These are phyloP conservation scores for Gilbertella persicaria DNA, from an alignment of 371 early-diverging fungal genomes.

Conservation along the genomic window DNA sequence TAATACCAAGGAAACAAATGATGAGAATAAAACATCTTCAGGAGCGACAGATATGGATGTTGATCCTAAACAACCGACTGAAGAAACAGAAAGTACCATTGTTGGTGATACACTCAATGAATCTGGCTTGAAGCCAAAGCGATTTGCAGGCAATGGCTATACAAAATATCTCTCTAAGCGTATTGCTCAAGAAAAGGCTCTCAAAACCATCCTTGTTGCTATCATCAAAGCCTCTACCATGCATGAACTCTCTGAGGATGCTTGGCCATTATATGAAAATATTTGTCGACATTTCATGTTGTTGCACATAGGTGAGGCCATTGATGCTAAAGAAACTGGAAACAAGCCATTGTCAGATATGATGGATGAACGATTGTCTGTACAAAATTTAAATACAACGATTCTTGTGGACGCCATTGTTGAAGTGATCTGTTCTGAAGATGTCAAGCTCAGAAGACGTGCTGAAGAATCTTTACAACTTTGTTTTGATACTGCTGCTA, in stretches of 20 bases:
- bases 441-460: conserved; percentile 57
- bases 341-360: conserved; percentile 48
- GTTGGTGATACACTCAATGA: conserved; percentile 36
- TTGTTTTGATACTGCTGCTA: conserved; percentile 64
- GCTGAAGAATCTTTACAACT: conserved; percentile 66
- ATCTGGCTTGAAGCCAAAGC: conserved; percentile 39
- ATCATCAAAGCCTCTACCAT: conserved; percentile 70
- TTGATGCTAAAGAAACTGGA: conserved; percentile 57
- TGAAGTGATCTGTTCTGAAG: conserved; percentile 74
- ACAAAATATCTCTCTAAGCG: conserved; percentile 52
- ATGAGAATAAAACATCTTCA: background rate
- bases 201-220: conserved; percentile 64
- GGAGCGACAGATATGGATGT: conserved; percentile 6
- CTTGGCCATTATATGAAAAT: conserved; percentile 67
- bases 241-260: conserved; percentile 64
- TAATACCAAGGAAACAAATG: background rate
- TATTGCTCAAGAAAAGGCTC: conserved; percentile 67
- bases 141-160: conserved; percentile 47
- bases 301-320: conserved; percentile 68
- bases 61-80: background rate
- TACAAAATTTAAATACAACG: conserved; percentile 56
- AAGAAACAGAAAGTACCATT: conserved; percentile 30
- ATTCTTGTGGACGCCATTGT: conserved; percentile 81
- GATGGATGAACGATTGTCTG: conserved; percentile 48
- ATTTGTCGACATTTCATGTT: conserved; percentile 78